phyloP scores from a whole-genome alignment of 2,329 filamentous ascomycete species.

The Magnaporthiopsis rhizophila region DNA sequence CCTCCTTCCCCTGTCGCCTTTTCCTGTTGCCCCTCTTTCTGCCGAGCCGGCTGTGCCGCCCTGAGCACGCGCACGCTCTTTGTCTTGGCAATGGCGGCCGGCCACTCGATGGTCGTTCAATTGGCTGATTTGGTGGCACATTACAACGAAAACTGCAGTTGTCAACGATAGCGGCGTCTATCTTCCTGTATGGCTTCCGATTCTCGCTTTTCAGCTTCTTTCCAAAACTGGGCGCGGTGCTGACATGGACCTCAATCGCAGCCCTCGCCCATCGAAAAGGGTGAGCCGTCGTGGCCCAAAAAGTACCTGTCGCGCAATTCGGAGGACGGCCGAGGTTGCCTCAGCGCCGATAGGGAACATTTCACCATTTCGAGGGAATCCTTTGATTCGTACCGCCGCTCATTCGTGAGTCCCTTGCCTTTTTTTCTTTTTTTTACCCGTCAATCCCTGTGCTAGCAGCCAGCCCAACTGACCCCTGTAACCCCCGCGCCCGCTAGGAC shows the following conservation, averaged over 20 bases:
- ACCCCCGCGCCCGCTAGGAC: conserved; percentile 52
- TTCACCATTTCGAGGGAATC: conserved; percentile 95
- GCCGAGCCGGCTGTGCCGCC: not conserved
- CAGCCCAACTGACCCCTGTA: not conserved
- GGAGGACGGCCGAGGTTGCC: conserved; percentile 43
- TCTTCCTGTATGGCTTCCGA: conserved; percentile 60
- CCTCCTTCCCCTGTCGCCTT: not conserved
- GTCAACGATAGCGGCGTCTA: conserved; percentile 95
- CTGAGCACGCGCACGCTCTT: not conserved
- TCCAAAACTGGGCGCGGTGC: not conserved
- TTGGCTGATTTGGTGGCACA: conserved; percentile 12
- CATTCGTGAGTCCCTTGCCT: conserved; percentile 71
- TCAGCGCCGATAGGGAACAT: conserved; percentile 76
- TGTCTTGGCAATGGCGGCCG: not conserved
- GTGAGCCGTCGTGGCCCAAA: conserved; percentile 65
- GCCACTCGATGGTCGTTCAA: not conserved
- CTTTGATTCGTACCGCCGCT: conserved; percentile 92
- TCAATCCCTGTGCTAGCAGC: too few species aligned
- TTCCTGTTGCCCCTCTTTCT: not conserved
- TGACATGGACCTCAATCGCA: conserved; percentile 25
- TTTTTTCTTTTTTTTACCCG: too few species aligned
- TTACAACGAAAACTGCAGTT: conserved; percentile 47
- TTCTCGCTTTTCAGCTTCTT: too few species aligned
- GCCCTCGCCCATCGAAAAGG: conserved; percentile 81
- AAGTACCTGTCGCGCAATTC: conserved; percentile 47